Conservation (phyloP, 2,329 filamentous ascomycete genomes). For the Pezizomycotina sp. region DNA sequence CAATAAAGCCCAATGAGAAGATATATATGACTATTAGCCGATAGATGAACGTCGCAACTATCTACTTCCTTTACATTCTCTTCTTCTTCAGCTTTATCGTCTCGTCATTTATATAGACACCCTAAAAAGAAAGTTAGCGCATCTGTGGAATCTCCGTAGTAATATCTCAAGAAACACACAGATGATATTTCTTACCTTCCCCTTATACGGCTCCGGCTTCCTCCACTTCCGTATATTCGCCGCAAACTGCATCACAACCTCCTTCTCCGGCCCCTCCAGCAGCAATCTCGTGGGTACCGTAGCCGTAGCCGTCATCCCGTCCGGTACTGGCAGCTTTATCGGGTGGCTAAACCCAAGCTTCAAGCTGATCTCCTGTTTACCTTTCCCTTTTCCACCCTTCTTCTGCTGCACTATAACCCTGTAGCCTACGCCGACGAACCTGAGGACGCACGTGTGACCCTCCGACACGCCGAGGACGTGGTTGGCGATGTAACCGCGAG, state of each 20-base stretch:
- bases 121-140: constrained; percentile 45
- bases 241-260: constrained; percentile 78
- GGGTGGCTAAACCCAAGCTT: constrained; percentile 96
- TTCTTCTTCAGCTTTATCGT: constrained; percentile 97
- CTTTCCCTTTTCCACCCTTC: constrained; percentile 48
- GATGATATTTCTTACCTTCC: constrained; percentile 29
- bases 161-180: background rate
- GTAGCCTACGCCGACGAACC: constrained; percentile 90
- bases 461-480: constrained; percentile 89
- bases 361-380: constrained; percentile 80
- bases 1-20: no score
- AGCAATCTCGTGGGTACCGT: constrained; percentile 84
- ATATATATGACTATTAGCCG: no score
- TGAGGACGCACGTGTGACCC: constrained; percentile 83
- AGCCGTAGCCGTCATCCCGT: constrained; percentile 68
- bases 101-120: constrained; percentile 94
- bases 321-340: constrained; percentile 71
- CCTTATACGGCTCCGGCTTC: constrained; percentile 92
- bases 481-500: constrained; percentile 75
- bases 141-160: background rate
- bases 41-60: no score
- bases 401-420: constrained; percentile 69
- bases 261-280: constrained; percentile 72
- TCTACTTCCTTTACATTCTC: constrained; percentile 84
- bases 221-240: constrained; percentile 79